Evolutionary conservation across 106 monocot species (phyloP).

Genomic region (Cymbidium sinense): DNA sequence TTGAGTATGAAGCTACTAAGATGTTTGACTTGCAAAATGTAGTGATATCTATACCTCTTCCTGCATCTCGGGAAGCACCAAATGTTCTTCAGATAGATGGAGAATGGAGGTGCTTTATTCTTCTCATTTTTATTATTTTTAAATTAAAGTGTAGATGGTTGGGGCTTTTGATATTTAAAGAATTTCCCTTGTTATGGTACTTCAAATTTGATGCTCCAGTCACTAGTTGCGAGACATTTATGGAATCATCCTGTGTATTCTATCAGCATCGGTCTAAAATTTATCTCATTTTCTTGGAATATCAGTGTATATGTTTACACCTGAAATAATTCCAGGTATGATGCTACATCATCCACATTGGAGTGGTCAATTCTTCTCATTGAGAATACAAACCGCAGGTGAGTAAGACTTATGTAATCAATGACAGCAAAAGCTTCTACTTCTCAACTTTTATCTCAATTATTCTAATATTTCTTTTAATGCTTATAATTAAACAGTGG

Average conservation of each 20-base stretch:
- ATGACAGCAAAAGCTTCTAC: no score
- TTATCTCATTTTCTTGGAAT: no score
- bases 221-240: no score
- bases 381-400: slow-evolving; percentile 92
- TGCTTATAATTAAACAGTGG: slow-evolving; percentile 41
- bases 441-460: no score
- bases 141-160: no score
- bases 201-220: no score
- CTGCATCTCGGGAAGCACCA: slow-evolving; percentile 77
- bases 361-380: slow-evolving; percentile 96
- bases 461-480: neutral
- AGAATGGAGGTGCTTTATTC: slow-evolving; percentile 77
- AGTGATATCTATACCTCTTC: slow-evolving; percentile 81
- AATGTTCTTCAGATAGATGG: slow-evolving; percentile 91
- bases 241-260: no score
- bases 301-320: neutral
- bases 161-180: no score
- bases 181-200: no score
- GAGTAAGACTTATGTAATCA: neutral
- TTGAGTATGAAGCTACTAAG: slow-evolving; percentile 90
- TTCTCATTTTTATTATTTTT: neutral
- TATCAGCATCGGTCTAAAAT: no score
- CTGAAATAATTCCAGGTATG: slow-evolving; percentile 48
- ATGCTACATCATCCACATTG: slow-evolving; percentile 67
- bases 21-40: slow-evolving; percentile 92